Percentiles rank a stretch among this genome's conserved stretches.
Conservation (phyloP, 2,329 filamentous ascomycete species). For the Penicillium sp. region DNA sequence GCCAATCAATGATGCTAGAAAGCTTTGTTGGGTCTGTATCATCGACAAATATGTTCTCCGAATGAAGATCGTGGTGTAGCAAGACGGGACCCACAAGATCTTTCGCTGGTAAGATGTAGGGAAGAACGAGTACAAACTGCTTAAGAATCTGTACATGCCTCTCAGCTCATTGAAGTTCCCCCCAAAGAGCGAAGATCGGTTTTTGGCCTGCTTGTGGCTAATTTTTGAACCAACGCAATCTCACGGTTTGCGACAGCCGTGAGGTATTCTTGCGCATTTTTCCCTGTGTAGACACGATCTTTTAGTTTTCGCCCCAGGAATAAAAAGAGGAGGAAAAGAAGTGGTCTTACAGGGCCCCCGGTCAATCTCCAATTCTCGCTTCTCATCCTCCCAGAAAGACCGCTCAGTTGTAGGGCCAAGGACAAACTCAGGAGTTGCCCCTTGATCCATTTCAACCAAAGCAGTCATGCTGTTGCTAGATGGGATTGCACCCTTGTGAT, state of each 20-base stretch:
- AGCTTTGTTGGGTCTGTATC: slow-evolving; percentile 2
- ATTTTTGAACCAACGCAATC: background rate
- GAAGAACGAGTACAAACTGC: slow-evolving; percentile 1
- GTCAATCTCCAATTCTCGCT: background rate
- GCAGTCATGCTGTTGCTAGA: background rate
- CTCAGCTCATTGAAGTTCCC: background rate
- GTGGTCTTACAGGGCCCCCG: background rate
- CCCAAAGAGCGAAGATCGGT: background rate
- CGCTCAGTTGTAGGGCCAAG: background rate
- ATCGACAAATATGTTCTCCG: slow-evolving; percentile 4
- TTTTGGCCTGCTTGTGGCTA: background rate
- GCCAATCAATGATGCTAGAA: slow-evolving; percentile 4
- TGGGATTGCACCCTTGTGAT: background rate
- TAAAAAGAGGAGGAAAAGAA: background rate
- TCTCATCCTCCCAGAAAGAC: background rate
- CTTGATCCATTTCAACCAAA: background rate
- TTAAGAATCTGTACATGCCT: background rate
- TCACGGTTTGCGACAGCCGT: background rate
- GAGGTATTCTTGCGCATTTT: background rate
- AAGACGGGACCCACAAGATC: slow-evolving; percentile 3
- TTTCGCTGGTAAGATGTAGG: slow-evolving; percentile 2
- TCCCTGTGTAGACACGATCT: background rate
- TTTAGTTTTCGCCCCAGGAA: background rate
- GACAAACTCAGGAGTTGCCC: background rate
- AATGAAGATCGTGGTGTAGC: slow-evolving; percentile 3